Evolutionary conservation across 1,284 basidiomycete species (phyloP).

Genomic region (Leccinum laetum): DNA sequence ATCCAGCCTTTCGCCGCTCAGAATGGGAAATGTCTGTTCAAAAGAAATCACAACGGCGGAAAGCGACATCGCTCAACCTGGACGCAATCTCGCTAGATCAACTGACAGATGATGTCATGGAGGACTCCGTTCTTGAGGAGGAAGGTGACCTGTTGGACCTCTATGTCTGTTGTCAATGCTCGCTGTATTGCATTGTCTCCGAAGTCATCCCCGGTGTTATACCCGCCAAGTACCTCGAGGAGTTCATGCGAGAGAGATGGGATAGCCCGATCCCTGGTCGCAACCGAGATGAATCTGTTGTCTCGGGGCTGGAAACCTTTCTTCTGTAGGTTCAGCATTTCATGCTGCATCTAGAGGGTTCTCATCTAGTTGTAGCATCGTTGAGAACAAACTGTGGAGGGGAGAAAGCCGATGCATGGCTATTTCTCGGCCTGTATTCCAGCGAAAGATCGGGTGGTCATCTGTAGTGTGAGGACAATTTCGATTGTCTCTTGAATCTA

Average conservation of each 20-base stretch:
- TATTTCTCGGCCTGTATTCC: slow-evolving; percentile 54
- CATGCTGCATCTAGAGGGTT: slow-evolving; percentile 1
- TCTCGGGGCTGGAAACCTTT: slow-evolving; percentile 65
- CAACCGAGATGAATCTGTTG: slow-evolving; percentile 49
- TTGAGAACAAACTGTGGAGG: slow-evolving; percentile 74
- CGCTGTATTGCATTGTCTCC: slow-evolving; percentile 67
- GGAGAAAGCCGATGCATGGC: slow-evolving; percentile 60
- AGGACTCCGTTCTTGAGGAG: too few species aligned
- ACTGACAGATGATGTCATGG: too few species aligned
- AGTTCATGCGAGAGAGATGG: slow-evolving; percentile 41
- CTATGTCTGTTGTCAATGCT: slow-evolving; percentile 77
- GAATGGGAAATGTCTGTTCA: too few species aligned
- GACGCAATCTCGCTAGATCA: too few species aligned
- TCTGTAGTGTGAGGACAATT: slow-evolving; percentile 20
- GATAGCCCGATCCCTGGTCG: slow-evolving; percentile 40
- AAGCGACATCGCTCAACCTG: too few species aligned
- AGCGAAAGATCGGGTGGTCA: slow-evolving; percentile 67
- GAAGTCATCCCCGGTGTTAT: slow-evolving; percentile 71
- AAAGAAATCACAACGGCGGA: too few species aligned
- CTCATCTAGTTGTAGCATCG: slow-evolving; percentile 45
- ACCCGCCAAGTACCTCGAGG: slow-evolving; percentile 49
- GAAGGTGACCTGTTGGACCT: too few species aligned
- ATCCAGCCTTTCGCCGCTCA: too few species aligned
- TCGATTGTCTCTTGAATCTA: too few species aligned
- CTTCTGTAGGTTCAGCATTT: slow-evolving; percentile 44